Evolutionary conservation across 208 protist genomes (phyloP).

Genomic region (Acanthamoeba royreba): DNA sequence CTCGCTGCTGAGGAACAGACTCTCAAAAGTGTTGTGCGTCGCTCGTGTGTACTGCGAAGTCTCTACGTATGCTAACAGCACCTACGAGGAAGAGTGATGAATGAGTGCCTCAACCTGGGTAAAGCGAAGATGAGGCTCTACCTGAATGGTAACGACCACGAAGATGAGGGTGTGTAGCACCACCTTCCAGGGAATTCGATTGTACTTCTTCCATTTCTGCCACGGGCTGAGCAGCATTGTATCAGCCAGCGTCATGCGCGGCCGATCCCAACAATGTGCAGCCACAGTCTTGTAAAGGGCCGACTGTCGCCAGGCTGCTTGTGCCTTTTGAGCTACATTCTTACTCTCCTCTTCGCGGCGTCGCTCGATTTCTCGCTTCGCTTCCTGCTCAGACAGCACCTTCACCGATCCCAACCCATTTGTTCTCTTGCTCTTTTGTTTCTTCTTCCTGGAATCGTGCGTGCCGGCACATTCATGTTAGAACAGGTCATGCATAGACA

Average conservation of each 20-base stretch:
- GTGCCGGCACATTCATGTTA: too few species aligned
- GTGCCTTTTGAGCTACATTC: neutral
- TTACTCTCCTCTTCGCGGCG: neutral
- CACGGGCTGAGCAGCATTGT: slow-evolving; percentile 47
- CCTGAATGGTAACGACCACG: slow-evolving; percentile 35
- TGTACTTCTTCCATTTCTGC: slow-evolving; percentile 54
- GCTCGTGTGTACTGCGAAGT: neutral
- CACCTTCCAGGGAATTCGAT: slow-evolving; percentile 42
- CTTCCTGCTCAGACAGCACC: neutral
- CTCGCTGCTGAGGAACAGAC: neutral
- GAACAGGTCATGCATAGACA: too few species aligned
- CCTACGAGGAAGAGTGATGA: too few species aligned
- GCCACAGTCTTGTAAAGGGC: neutral
- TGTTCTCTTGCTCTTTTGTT: neutral
- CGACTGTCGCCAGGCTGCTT: neutral
- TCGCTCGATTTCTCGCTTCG: neutral
- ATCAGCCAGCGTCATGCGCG: slow-evolving; percentile 33
- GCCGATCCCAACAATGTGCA: slow-evolving; percentile 28
- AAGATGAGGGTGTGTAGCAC: slow-evolving; percentile 47
- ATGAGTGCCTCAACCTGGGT: too few species aligned
- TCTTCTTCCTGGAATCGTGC: too few species aligned
- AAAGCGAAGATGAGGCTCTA: too few species aligned
- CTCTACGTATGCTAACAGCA: slow-evolving; percentile 42
- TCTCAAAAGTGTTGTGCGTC: slow-evolving; percentile 25
- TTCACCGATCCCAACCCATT: neutral